Conservation (phyloP, 495 filamentous ascomycete genomes). For the Aspergillus coremiiformis region DNA sequence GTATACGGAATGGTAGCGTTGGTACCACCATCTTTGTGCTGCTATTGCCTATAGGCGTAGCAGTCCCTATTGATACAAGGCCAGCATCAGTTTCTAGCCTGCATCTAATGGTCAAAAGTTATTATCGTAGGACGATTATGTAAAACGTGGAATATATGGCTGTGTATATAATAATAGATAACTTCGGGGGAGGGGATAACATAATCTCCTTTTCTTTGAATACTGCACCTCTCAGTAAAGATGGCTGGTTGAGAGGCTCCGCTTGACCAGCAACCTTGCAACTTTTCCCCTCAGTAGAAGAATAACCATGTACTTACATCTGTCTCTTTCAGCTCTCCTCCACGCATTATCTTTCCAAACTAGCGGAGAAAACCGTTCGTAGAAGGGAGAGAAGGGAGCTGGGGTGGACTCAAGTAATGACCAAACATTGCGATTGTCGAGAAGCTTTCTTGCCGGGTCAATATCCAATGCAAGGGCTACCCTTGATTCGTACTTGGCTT, state of each 20-base stretch:
- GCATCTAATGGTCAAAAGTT: background rate
- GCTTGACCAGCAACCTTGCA: background rate
- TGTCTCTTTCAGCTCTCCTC: conserved; percentile 41
- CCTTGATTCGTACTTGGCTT: conserved; percentile 63
- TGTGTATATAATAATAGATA: background rate
- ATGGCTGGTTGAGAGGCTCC: background rate
- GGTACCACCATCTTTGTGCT: conserved; percentile 45
- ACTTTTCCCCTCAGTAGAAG: background rate
- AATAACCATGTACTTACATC: conserved; percentile 38
- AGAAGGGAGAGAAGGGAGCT: conserved; percentile 25
- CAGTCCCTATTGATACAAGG: conserved; percentile 17
- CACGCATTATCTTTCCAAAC: conserved; percentile 56
- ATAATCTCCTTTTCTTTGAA: background rate
- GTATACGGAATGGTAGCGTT: conserved; percentile 70
- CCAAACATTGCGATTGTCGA: conserved; percentile 34
- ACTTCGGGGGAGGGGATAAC: background rate
- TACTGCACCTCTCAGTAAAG: background rate
- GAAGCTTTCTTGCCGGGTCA: conserved; percentile 55
- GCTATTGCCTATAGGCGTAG: conserved; percentile 5
- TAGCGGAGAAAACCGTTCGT: conserved; percentile 29
- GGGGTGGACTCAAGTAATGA: conserved; percentile 11
- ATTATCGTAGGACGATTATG: background rate
- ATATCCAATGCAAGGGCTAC: conserved; percentile 80
- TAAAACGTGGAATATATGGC: background rate
- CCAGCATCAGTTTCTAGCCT: background rate